Base-by-base conservation (phyloP, 805 yeast species). In the Groenewaldozyma salmanticensis region DNA sequence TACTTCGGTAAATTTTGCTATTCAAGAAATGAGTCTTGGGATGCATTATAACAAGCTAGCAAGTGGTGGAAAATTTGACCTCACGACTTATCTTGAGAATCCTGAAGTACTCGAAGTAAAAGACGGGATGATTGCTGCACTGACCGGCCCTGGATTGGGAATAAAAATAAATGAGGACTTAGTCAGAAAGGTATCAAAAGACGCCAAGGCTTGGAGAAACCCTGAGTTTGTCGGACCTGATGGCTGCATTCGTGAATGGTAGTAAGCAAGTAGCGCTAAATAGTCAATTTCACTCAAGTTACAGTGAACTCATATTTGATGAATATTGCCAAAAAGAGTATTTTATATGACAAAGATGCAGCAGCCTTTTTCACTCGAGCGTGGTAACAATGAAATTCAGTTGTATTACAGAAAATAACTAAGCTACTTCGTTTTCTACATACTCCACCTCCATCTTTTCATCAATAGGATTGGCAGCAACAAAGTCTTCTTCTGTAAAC, bases 161-260 rank as follows among this genome's bases (percentile, higher is more conserved):
- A 45, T 55, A 16, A 56, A 55, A 40, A 38, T 55, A 7, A 43
- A 52, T 27, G 56, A 52, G 38, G 53, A 50, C 7, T 47, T 53
- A 5, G 53, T 53, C n/a, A 38, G 56, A 24, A 38, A 43, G 16
- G 48, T 48, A 2, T 47, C 58, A 3, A 27, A 31, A 4, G 54
- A 49, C 22, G 40, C 21, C 6, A 29, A 21, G 13, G 40, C 56
- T n/a, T 54, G 57, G 58, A 44, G 57, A 40, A 54, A 54, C 42
- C 58, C 58, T 4, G 53, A 47, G 13, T 54, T 52, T 47, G 31
- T 52, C 34, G 58, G 58, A 4, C 52, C 56, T 11, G 58, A 54
- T 35, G 58, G 58, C 21, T 40, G 45, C 17, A 52, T 54, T 21
- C 42, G 54, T 15, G 58, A 54, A 35, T 54, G 58, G 58, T 54